phyloP scores from a whole-genome alignment of 2,329 filamentous ascomycete species.

The Ophiostoma novo-ulmi region DNA sequence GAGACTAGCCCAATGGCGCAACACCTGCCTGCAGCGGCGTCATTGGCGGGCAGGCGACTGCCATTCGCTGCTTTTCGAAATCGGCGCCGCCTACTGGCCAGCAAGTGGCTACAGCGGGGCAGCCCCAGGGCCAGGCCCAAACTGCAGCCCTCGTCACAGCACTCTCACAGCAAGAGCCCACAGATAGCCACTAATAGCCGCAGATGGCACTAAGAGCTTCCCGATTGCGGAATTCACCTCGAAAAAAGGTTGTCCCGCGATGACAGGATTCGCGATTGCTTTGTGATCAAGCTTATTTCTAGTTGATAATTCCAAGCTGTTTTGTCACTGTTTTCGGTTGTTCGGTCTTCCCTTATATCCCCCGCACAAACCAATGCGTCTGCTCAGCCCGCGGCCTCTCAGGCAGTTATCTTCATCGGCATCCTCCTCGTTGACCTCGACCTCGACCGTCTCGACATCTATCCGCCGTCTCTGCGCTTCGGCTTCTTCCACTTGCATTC shows the following conservation, averaged over 20 bases:
- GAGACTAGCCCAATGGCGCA: slow-evolving; percentile 11
- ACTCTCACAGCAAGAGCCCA: too few species aligned
- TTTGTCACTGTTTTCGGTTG: background rate
- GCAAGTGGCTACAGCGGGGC: background rate
- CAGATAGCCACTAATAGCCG: background rate
- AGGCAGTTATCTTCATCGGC: background rate
- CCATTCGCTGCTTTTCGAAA: slow-evolving; percentile 14
- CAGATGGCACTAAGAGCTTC: slow-evolving; percentile 13
- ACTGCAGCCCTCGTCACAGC: background rate
- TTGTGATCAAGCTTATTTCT: background rate
- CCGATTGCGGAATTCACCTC: slow-evolving; percentile 14
- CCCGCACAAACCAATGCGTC: slow-evolving; percentile 11
- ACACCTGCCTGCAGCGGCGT: background rate
- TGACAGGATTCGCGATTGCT: slow-evolving; percentile 12
- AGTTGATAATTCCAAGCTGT: background rate
- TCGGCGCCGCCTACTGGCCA: slow-evolving; percentile 9
- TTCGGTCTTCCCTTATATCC: background rate
- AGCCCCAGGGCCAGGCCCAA: background rate
- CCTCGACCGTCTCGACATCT: background rate
- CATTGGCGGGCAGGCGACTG: slow-evolving; percentile 7
- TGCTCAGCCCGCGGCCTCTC: slow-evolving; percentile 13
- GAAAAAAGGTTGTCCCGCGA: slow-evolving; percentile 14
- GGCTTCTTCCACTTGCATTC: background rate
- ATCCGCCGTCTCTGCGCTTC: background rate
- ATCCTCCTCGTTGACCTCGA: background rate